phyloP scores from a whole-genome alignment of 495 filamentous ascomycete genomes.

The Letharia lupina region DNA sequence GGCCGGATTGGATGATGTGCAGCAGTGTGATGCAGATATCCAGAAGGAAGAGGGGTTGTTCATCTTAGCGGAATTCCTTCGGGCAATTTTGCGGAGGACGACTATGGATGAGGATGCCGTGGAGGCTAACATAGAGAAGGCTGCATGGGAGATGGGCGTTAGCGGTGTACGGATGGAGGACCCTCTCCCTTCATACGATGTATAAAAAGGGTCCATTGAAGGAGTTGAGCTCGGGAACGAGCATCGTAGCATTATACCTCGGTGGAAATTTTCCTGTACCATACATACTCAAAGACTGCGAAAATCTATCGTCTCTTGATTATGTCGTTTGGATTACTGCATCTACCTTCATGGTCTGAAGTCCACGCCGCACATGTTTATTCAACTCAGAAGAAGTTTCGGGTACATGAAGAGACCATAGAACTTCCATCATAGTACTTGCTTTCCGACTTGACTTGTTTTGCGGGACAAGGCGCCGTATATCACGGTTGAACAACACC shows the following conservation, averaged over 20 bases:
- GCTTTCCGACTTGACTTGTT: too few relatives aligned
- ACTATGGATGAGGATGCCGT: conserved; percentile 26
- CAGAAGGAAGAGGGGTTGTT: conserved; percentile 42
- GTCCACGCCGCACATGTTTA: background rate
- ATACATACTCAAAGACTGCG: background rate
- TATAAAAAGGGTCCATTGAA: background rate
- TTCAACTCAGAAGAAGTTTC: background rate
- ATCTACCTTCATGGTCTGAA: background rate
- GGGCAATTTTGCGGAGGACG: conserved; percentile 42
- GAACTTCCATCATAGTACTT: background rate
- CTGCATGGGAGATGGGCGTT: conserved; percentile 50
- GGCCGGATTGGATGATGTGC: conserved; percentile 24
- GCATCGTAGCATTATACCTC: background rate
- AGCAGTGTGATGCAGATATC: conserved; percentile 34
- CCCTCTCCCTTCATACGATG: conserved; percentile 23
- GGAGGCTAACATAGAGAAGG: conserved; percentile 38
- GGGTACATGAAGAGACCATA: background rate
- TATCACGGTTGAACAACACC: too few relatives aligned
- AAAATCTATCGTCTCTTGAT: background rate
- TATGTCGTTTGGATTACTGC: background rate
- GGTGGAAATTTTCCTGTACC: background rate
- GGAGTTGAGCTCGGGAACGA: background rate
- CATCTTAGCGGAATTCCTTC: conserved; percentile 44
- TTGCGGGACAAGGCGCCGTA: too few relatives aligned
- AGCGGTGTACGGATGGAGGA: conserved; percentile 31